phyloP scores from a whole-genome alignment of 2,329 filamentous ascomycete genomes.

The Rhynchosporium secalis region DNA sequence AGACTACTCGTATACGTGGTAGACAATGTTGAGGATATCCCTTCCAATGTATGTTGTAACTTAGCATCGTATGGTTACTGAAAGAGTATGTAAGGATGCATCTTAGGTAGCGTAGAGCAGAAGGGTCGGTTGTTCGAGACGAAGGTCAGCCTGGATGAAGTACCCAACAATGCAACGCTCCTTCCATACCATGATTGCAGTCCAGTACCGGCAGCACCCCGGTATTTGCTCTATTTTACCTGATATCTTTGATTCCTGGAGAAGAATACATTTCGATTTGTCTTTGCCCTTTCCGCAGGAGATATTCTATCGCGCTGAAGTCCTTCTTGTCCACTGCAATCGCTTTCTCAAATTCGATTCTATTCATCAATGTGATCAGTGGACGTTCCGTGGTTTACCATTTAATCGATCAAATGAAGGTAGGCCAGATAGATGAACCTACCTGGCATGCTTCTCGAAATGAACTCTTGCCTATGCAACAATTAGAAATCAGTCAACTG shows the following conservation, averaged over 20 bases:
- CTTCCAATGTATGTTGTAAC: constrained; percentile 36
- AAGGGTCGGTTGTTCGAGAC: background rate
- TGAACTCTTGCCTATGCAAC: constrained; percentile 55
- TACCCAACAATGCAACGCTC: constrained; percentile 15
- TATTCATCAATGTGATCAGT: constrained; percentile 40
- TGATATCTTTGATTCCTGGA: constrained; percentile 64
- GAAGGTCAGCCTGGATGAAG: constrained; percentile 1
- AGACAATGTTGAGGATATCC: constrained; percentile 35
- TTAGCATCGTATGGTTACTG: constrained; percentile 31
- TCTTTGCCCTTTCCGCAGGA: constrained; percentile 64
- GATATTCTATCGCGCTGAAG: constrained; percentile 67
- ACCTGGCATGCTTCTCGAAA: constrained; percentile 67
- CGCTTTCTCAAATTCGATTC: constrained; percentile 73
- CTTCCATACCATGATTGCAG: constrained; percentile 14
- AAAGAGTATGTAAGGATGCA: constrained; percentile 31
- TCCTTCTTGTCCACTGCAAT: constrained; percentile 64
- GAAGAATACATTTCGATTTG: constrained; percentile 68
- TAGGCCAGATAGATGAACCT: constrained; percentile 31
- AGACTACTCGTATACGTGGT: constrained; percentile 33
- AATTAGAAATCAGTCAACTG: constrained; percentile 17
- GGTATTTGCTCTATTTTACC: constrained; percentile 24
- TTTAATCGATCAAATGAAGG: background rate
- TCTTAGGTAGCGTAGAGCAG: constrained; percentile 28
- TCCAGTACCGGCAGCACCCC: background rate
- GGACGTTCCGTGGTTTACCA: background rate